These are phyloP conservation scores for Hypholoma fasciculare DNA, from an alignment of 768 basidiomycete genomes.

Conservation along the genomic window DNA sequence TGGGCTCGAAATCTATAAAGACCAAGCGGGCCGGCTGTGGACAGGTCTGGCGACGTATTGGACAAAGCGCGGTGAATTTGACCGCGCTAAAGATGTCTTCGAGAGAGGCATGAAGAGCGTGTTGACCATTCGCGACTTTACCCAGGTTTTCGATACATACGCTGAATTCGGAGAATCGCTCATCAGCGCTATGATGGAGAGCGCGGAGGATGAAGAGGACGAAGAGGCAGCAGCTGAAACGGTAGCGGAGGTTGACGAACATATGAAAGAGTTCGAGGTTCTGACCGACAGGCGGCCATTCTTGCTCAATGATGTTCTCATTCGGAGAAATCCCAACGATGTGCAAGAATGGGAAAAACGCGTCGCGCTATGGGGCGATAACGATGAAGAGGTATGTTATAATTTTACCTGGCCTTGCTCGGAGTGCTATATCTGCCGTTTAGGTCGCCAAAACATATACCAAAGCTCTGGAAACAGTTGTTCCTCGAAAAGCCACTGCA, in stretches of 20 bases:
- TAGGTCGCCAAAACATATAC: conserved; percentile 95
- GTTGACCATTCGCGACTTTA: conserved; percentile 94
- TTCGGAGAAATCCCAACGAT: conserved; percentile 94
- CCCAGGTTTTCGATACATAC: conserved; percentile 96
- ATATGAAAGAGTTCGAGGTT: conserved; percentile 92
- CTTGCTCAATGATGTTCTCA: conserved; percentile 91
- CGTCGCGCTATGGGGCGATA: conserved; percentile 87
- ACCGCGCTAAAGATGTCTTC: conserved; percentile 84
- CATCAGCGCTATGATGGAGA: conserved; percentile 87
- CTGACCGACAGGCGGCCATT: conserved; percentile 95
- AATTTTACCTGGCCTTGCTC: background rate
- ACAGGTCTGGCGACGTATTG: conserved; percentile 96
- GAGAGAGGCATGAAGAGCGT: conserved; percentile 84
- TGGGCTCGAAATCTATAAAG: conserved; percentile 88
- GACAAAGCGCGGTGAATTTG: conserved; percentile 97
- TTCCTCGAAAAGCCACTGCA: conserved; percentile 86
- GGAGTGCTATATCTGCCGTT: background rate
- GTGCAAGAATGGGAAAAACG: conserved; percentile 99
- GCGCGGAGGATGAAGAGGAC: conserved; percentile 83
- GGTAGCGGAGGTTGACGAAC: conserved; percentile 80
- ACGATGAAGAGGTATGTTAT: conserved; percentile 80
- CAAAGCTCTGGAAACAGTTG: conserved; percentile 83
- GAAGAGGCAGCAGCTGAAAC: conserved; percentile 76
- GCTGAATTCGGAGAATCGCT: conserved; percentile 91
- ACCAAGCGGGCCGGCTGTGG: conserved; percentile 96